Evolutionary conservation across 257 asterid species (phyloP).

Genomic region (Solanum appendiculatum): DNA sequence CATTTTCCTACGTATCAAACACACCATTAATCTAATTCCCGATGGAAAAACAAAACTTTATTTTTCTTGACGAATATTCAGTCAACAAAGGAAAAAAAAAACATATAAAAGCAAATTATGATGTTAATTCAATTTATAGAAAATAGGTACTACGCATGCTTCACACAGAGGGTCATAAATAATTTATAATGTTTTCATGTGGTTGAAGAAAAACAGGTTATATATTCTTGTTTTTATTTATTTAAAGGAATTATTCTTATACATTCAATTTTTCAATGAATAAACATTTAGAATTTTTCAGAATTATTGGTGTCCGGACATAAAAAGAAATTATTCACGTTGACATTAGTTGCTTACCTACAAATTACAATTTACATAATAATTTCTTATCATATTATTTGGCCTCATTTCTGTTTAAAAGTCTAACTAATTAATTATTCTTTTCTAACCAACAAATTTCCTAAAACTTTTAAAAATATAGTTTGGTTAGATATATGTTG

Average conservation of each 20-base stretch:
- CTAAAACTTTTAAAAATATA: neutral
- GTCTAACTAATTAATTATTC: neutral
- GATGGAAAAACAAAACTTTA: neutral
- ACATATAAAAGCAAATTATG: neutral
- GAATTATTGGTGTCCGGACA: neutral
- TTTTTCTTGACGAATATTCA: neutral
- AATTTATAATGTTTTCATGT: neutral
- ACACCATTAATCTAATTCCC: neutral
- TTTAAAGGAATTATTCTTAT: neutral
- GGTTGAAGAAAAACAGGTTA: neutral
- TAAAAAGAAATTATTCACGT: neutral
- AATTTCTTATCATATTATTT: neutral
- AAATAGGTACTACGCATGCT: neutral
- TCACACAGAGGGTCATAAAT: neutral
- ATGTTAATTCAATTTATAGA: neutral
- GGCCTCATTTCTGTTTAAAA: neutral
- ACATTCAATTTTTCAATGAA: neutral
- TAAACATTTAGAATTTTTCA: neutral
- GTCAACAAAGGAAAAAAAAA: neutral
- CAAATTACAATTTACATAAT: neutral
- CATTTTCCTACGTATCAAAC: neutral
- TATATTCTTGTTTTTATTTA: neutral
- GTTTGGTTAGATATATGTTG: neutral
- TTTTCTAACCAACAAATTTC: neutral
- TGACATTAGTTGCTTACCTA: neutral